Evolutionary conservation across 1,284 basidiomycete species (phyloP).

Genomic region (Ustilago loliicola): DNA sequence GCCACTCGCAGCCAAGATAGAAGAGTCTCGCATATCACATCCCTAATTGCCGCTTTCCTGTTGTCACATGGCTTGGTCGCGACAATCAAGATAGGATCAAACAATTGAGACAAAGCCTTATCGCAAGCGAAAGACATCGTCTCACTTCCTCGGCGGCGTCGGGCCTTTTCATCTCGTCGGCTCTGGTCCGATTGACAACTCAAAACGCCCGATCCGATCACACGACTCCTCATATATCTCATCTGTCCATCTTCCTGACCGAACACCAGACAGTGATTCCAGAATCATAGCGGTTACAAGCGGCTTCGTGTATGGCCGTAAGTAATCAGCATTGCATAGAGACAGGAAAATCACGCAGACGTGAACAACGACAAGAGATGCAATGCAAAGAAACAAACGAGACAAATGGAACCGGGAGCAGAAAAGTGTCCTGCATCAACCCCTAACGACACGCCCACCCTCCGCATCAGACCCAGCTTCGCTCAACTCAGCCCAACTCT

Average conservation of each 20-base stretch:
- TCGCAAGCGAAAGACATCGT: conserved; percentile 3
- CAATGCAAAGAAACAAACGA: conserved; percentile 3
- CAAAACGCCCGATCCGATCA: not conserved
- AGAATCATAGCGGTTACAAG: too few relatives aligned
- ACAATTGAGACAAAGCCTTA: too few relatives aligned
- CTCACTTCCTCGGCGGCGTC: not conserved
- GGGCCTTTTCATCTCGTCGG: not conserved
- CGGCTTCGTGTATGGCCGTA: not conserved
- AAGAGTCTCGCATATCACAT: not conserved
- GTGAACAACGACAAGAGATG: not conserved
- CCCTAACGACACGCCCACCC: not conserved
- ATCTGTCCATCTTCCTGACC: not conserved
- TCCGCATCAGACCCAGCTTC: conserved; percentile 31
- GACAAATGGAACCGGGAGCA: not conserved
- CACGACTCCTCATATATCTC: not conserved
- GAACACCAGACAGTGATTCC: too few relatives aligned
- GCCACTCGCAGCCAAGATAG: not conserved
- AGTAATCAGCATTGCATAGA: not conserved
- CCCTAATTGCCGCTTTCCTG: not conserved
- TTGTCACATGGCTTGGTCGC: not conserved
- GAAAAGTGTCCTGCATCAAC: conserved; percentile 1
- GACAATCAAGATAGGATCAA: not conserved
- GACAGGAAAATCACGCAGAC: not conserved
- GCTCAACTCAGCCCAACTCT: conserved; percentile 52
- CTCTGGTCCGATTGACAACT: not conserved